Conservation (phyloP, 352 stramenopile species). For the Phytophthora parvispora region DNA sequence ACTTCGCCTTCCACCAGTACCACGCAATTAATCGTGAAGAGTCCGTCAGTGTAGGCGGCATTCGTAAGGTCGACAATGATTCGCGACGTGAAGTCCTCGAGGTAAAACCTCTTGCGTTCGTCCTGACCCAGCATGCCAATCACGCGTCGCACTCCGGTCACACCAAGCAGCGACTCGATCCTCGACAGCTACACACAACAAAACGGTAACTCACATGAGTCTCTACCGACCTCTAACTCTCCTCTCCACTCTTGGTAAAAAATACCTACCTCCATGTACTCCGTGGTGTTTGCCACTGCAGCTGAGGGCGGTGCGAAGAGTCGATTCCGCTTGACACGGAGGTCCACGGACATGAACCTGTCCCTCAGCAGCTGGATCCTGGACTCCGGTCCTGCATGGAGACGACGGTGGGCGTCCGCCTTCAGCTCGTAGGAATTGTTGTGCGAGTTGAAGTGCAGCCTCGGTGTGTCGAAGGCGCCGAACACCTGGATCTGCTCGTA, state of each 20-base stretch:
- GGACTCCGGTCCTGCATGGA: conserved; percentile 69
- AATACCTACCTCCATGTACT: conserved; percentile 75
- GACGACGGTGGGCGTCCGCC: conserved; percentile 56
- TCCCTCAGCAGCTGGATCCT: conserved; percentile 77
- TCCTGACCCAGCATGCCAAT: conserved; percentile 90
- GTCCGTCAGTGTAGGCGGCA: conserved; percentile 83
- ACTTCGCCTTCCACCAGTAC: conserved; percentile 95
- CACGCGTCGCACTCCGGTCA: conserved; percentile 79
- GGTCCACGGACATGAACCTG: conserved; percentile 74
- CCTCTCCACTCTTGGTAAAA: background rate
- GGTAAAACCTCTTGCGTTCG: conserved; percentile 79
- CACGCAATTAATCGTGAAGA: conserved; percentile 95
- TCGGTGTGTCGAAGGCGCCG: conserved; percentile 78
- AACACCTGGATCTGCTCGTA: conserved; percentile 90
- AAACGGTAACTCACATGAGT: no score
- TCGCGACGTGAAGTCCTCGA: conserved; percentile 87
- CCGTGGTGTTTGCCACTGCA: conserved; percentile 57
- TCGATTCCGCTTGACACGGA: conserved; percentile 85
- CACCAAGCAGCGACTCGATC: conserved; percentile 89
- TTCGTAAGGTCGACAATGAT: conserved; percentile 85
- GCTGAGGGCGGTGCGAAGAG: conserved; percentile 78
- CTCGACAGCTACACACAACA: conserved; percentile 64
- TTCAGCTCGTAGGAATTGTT: conserved; percentile 84
- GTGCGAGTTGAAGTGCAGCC: conserved; percentile 68
- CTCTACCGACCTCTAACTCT: no score